phyloP scores from a whole-genome alignment of 345 rosid genomes.

The Dipteronia dyeriana region DNA sequence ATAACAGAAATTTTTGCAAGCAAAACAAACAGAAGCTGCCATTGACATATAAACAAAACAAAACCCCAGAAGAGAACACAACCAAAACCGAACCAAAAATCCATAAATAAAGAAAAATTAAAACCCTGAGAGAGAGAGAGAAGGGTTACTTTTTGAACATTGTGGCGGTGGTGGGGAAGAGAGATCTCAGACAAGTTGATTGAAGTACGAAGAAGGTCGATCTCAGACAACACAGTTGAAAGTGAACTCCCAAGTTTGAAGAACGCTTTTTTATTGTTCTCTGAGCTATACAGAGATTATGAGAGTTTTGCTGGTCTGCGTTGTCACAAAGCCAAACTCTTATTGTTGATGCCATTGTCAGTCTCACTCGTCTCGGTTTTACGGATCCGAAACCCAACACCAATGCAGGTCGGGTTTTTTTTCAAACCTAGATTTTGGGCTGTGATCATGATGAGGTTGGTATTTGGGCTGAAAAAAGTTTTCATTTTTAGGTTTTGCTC shows the following conservation, averaged over 20 bases:
- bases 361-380: neutral
- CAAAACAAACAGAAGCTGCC: neutral
- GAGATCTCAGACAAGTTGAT: neutral
- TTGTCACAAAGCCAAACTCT: neutral
- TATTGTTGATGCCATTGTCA: neutral
- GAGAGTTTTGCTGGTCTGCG: neutral
- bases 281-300: too few species aligned
- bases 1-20: neutral
- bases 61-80: neutral
- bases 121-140: neutral
- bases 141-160: slow-evolving; percentile 55
- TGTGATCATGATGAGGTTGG: neutral
- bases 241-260: too few species aligned
- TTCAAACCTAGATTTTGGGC: too few species aligned
- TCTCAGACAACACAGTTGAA: neutral
- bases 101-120: neutral
- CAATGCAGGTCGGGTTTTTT: neutral
- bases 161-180: slow-evolving; percentile 13
- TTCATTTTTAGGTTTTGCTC: too few species aligned
- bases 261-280: too few species aligned
- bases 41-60: neutral
- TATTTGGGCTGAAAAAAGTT: neutral
- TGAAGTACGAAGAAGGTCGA: neutral
- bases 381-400: neutral
- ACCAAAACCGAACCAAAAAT: neutral